A percentile compares a stretch with the other conserved stretches of the same genome.
phyloP scores from a whole-genome alignment of 176 grass and related monocot species.

The Miscanthus lutarioriparius region DNA sequence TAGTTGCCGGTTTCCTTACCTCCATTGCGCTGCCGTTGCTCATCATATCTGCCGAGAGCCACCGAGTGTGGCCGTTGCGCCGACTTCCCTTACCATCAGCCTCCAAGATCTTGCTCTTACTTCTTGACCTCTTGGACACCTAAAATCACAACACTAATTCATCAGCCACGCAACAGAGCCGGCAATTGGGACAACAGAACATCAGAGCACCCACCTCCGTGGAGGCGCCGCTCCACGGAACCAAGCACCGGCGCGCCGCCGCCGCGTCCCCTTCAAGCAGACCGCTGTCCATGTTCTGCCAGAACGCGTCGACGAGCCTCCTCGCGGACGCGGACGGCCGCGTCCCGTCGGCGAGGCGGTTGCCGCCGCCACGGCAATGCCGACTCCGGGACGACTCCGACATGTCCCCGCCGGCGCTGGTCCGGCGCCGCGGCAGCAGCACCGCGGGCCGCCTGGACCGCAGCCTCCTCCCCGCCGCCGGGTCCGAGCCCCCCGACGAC shows the following conservation, averaged over 20 bases:
- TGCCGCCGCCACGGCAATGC: constrained; percentile 23
- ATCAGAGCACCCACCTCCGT: constrained; percentile 24
- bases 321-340: constrained; percentile 44
- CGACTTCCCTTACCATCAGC: constrained; percentile 37
- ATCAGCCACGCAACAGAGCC: background rate
- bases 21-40: constrained; percentile 47
- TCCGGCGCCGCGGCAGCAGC: constrained; percentile 45
- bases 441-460: constrained; percentile 50
- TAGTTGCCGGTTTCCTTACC: constrained; percentile 29
- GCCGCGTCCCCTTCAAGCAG: constrained; percentile 17
- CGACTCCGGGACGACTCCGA: constrained; percentile 51
- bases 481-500: constrained; percentile 52
- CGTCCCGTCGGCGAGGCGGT: constrained; percentile 1
- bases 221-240: constrained; percentile 29
- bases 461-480: constrained; percentile 43
- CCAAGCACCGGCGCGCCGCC: constrained; percentile 22
- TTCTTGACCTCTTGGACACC: constrained; percentile 45
- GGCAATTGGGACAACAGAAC: background rate
- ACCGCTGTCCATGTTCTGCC: constrained; percentile 56
- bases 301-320: constrained; percentile 75
- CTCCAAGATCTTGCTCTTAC: constrained; percentile 41
- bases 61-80: constrained; percentile 9
- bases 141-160: background rate
- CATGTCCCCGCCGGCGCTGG: constrained; percentile 36
- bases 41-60: constrained; percentile 29